These are phyloP conservation scores for Boletellus ananiceps DNA, from an alignment of 768 basidiomycete genomes.

Conservation along the genomic window DNA sequence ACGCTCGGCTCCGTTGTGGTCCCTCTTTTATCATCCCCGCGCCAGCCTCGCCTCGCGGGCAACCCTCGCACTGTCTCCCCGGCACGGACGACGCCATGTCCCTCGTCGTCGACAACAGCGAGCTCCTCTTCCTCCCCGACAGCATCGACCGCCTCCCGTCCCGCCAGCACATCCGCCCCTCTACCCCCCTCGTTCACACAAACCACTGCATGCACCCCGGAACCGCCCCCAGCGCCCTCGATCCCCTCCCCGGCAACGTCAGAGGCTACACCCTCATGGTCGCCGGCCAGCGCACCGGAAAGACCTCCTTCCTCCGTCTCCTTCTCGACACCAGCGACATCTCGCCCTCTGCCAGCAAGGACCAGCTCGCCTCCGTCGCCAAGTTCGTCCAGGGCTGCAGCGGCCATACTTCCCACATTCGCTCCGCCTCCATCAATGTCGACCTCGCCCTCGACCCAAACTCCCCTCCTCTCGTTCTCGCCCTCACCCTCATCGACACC, in stretches of 20 bases:
- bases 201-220: conserved; percentile 29
- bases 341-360: conserved; percentile 56
- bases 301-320: conserved; percentile 83
- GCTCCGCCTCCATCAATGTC: conserved; percentile 68
- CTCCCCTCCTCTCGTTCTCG: conserved; percentile 45
- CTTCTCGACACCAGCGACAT: conserved; percentile 77
- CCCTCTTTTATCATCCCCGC: conserved; percentile 59
- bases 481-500: conserved; percentile 75
- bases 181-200: conserved; percentile 21
- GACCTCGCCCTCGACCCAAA: conserved; percentile 50
- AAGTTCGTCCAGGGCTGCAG: conserved; percentile 76
- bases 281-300: conserved; percentile 78
- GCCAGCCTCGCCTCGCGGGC: conserved; percentile 59
- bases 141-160: conserved; percentile 30
- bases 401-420: conserved; percentile 68
- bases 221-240: conserved; percentile 25
- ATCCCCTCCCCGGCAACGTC: conserved; percentile 23
- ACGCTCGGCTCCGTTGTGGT: conserved; percentile 42
- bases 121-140: conserved; percentile 47
- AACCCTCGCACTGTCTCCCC: conserved; percentile 42
- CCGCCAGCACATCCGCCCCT: conserved; percentile 24
- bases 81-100: conserved; percentile 42
- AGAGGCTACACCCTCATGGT: conserved; percentile 67
- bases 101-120: conserved; percentile 57
- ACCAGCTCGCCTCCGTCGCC: conserved; percentile 76